Conservation (phyloP, 208 protist species). For the Trypanosoma theileri region DNA sequence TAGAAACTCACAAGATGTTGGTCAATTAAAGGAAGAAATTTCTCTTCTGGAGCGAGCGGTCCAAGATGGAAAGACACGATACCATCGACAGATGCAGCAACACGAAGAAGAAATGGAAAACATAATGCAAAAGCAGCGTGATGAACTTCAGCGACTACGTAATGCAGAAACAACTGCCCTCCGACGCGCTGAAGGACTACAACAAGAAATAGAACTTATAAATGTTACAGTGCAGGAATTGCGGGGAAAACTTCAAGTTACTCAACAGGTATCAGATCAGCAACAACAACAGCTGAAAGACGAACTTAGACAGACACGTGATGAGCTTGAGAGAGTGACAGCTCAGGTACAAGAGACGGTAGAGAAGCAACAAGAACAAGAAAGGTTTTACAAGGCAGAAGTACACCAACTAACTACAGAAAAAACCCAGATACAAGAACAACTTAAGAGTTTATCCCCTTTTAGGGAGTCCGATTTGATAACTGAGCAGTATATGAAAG, state of each 20-base stretch:
- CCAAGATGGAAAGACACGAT: conserved; percentile 1
- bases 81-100: conserved; percentile 7
- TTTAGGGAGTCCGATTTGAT: not conserved
- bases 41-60: conserved; percentile 13
- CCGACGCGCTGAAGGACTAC: conserved; percentile 15
- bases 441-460: not conserved
- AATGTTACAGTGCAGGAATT: not conserved
- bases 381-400: not conserved
- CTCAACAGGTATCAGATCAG: not conserved
- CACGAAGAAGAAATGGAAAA: conserved; percentile 18
- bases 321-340: not conserved
- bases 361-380: not conserved
- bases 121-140: not conserved
- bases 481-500: not conserved
- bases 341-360: not conserved
- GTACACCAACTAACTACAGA: conserved; percentile 1
- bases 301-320: not conserved
- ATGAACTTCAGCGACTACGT: conserved; percentile 3
- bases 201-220: conserved; percentile 18
- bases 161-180: not conserved
- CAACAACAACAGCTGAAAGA: not conserved
- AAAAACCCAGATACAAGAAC: not conserved
- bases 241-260: not conserved
- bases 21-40: conserved; percentile 14
- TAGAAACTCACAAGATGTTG: not conserved